Evolutionary conservation across 345 rosid genomes (phyloP).

Genomic region (Brassica rapa): DNA sequence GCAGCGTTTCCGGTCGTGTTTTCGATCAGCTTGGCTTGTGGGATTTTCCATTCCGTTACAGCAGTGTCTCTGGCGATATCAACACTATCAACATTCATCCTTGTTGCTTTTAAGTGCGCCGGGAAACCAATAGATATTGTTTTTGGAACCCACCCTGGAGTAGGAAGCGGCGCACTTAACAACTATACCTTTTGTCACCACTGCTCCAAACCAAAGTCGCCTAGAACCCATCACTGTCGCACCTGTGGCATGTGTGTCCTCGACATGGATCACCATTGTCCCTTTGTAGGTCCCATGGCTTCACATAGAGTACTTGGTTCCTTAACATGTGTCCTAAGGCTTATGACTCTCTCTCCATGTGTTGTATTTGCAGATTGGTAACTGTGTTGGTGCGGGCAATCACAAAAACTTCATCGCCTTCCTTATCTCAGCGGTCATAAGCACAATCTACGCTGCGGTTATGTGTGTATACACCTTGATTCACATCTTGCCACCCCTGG

Average conservation of each 20-base stretch:
- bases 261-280: slow-evolving; percentile 99
- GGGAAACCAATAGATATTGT: slow-evolving; percentile 59
- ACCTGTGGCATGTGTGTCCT: slow-evolving; percentile 83
- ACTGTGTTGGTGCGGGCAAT: slow-evolving; percentile 89
- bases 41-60: slow-evolving; percentile 54
- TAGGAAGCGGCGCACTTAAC: slow-evolving; percentile 69
- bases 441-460: slow-evolving; percentile 50
- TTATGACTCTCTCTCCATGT: slow-evolving; percentile 4
- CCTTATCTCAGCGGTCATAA: slow-evolving; percentile 66
- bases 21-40: slow-evolving; percentile 58
- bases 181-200: slow-evolving; percentile 74
- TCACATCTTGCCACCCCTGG: slow-evolving; percentile 57
- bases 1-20: slow-evolving; percentile 74
- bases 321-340: background rate
- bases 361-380: slow-evolving; percentile 74
- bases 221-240: slow-evolving; percentile 88
- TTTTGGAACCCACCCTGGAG: slow-evolving; percentile 86
- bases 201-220: slow-evolving; percentile 84
- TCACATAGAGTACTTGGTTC: background rate
- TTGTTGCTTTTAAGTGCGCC: slow-evolving; percentile 73
- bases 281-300: slow-evolving; percentile 61
- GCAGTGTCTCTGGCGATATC: slow-evolving; percentile 48
- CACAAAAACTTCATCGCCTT: slow-evolving; percentile 63
- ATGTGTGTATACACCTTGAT: slow-evolving; percentile 51
- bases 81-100: slow-evolving; percentile 61